Conservation (phyloP, 2,329 filamentous ascomycete genomes). For the Nannizzia gypsea region DNA sequence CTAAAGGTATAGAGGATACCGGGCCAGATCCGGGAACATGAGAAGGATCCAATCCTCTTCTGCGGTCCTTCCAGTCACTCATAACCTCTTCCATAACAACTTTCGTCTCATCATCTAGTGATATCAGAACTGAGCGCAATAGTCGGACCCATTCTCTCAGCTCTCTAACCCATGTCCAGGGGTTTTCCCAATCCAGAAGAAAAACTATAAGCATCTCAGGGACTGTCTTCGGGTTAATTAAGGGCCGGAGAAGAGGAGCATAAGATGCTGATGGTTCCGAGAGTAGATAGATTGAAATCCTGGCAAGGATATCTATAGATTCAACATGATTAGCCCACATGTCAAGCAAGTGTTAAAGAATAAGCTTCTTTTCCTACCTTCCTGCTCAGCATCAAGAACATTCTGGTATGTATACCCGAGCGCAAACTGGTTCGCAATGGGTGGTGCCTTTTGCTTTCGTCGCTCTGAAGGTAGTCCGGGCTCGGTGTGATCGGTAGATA, state of each 20-base stretch:
- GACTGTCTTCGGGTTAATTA: constrained; percentile 72
- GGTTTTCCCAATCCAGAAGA: constrained; percentile 89
- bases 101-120: constrained; percentile 63
- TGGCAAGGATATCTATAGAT: constrained; percentile 64
- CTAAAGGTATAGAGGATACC: constrained; percentile 57
- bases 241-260: constrained; percentile 67
- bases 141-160: constrained; percentile 82
- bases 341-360: neutral
- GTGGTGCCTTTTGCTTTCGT: constrained; percentile 48
- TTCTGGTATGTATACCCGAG: constrained; percentile 93
- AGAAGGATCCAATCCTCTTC: constrained; percentile 52
- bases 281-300: constrained; percentile 78
- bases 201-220: constrained; percentile 80
- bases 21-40: constrained; percentile 45
- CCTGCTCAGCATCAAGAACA: constrained; percentile 84
- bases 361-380: constrained; percentile 46
- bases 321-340: neutral
- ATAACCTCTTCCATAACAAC: constrained; percentile 80
- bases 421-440: constrained; percentile 83
- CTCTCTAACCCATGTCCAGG: constrained; percentile 84
- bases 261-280: constrained; percentile 76
- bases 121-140: constrained; percentile 62
- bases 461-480: constrained; percentile 36
- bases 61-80: constrained; percentile 63
- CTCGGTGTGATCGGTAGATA: constrained; percentile 34